Base-by-base conservation (phyloP, 768 basidiomycete genomes). In the Nidularia sp. region DNA sequence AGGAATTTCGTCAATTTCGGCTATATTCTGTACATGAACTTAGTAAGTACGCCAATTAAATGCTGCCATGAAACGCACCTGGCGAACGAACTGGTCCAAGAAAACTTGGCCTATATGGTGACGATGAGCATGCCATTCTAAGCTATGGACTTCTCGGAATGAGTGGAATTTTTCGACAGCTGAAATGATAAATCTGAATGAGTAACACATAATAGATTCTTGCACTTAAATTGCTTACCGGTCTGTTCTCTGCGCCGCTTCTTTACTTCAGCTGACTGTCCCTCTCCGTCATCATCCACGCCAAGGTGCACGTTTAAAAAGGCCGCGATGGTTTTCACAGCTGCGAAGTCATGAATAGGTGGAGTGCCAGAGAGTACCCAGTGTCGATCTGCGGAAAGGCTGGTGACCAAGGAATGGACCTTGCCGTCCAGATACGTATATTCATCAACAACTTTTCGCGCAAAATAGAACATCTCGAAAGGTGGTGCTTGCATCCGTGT, bases 301-400 rank as follows among this genome's bases (percentile, higher is more conserved):
- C 95, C 95, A 34, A 98, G 80, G 66, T 98, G 93, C n/a, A 97
- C 70, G 60, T 86, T 82, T 52, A 98, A 73, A 68, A 95, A 91
- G 1, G 87, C 86, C 2, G 90, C 87, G 51, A 96, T 96, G 2
- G 90, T 93, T 71, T 96, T 93, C 57, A 98, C 70, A 2, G 93
- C 85, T 1, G 83, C 86, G 64, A 98, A 97, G 65, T 95, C 90
- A 52, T 89, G 86, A 50, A 93, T 86, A 0, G 94, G 94, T 6
- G 95, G 95, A 22, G 95, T 98, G 9, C 95, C 95, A 2, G 95
- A 98, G n/a, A 98, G 77, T 5, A 98, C 91, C 95, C 95, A 98
- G 51, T 86, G 88, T 43, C 90, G 79, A 47, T 87, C 84, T 0
- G 90, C 86, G 8, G 83, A 81, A 18, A 95, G 69, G 46, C 79